Percentiles rank a stretch among this genome's conserved stretches.
These are phyloP conservation scores for Malassezia pachydermatis DNA, from an alignment of 1,284 basidiomycete species.

Conservation along the genomic window DNA sequence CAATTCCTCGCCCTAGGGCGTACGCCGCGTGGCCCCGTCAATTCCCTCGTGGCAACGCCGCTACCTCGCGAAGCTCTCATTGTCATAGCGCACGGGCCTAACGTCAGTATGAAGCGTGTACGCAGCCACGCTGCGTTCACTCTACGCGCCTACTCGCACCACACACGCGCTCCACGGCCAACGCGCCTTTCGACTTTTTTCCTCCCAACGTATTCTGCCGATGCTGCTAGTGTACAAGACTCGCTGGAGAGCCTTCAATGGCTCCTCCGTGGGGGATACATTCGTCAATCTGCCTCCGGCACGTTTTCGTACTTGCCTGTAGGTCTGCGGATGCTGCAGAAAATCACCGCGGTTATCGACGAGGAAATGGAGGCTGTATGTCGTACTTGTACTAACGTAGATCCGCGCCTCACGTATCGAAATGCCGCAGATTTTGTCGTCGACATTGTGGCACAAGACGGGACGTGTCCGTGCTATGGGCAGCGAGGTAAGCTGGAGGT, in stretches of 20 bases:
- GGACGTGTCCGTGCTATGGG: conserved; percentile 41
- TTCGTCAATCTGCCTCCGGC: conserved; percentile 46
- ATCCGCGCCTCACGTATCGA: conserved; percentile 41
- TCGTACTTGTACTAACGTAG: neutral
- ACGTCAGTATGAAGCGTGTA: too few species aligned
- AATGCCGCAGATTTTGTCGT: conserved; percentile 43
- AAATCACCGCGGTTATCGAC: conserved; percentile 42
- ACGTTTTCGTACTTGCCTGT: conserved; percentile 46
- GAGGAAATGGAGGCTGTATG: conserved; percentile 35
- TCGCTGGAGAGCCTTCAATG: conserved; percentile 22
- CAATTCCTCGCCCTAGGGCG: too few species aligned
- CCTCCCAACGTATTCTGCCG: conserved; percentile 15
- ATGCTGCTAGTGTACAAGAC: neutral
- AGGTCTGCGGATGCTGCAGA: conserved; percentile 41
- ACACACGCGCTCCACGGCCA: neutral
- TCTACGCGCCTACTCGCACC: too few species aligned
- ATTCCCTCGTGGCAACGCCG: too few species aligned
- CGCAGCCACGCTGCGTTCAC: too few species aligned
- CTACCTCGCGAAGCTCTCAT: too few species aligned
- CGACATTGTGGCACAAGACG: conserved; percentile 40
- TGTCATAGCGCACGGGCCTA: too few species aligned
- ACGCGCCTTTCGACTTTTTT: conserved; percentile 11
- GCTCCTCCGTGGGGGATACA: conserved; percentile 41
- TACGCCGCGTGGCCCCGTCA: too few species aligned
- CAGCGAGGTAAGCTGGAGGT: conserved; percentile 23